Evolutionary conservation across 352 stramenopile species (phyloP), one percentile per base, ranked within the genome.

Genomic region (Phytophthora ohioensis): DNA sequence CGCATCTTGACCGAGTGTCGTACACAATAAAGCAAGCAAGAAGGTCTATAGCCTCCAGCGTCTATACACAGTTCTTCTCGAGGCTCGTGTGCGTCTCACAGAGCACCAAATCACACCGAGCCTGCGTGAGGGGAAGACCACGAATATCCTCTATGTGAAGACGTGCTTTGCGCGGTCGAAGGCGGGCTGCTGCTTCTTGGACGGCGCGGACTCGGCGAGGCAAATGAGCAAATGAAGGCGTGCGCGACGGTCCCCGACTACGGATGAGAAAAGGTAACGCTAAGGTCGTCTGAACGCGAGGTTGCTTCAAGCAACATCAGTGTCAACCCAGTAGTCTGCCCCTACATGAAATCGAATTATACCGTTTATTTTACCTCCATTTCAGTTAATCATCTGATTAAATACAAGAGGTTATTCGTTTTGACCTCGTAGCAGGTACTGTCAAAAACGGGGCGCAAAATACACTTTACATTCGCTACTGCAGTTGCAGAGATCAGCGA

Each of bases 1-100:
- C 87, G 79, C 84, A 91, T 94, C 31, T 64, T 61, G 27, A 39
- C 43, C 34, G 31, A 13, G 8, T 60, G 59, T 55, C 15, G 46
- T 48, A 62, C 60, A 64, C 45, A 76, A 61, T 57, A 30, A 61
- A 53, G 54, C 39, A 75, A 69, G 35, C 31, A 68, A 79, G 3
- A 62, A 69, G 39, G 53, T 27, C 39, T 63, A 64, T 43, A 48
- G 38, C 43, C 32, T 35, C 47, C 35, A 57, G 27, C n/a, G 41
- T 52, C 45, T 64, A 62, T 43, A 42, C 34, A 54, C 27, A 35
- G 13, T 53, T 63, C 31, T 69, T 57, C 42, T 48, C 10, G 15
- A 35, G 17, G 8, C 27, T 43, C 27, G 54, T 46, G 32, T 30
- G 56, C 41, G 39, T 7, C 73, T 57, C 57, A 62, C 42, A 71